Base-by-base conservation (phyloP, 2,329 filamentous ascomycete species). In the Penicillium sp. region DNA sequence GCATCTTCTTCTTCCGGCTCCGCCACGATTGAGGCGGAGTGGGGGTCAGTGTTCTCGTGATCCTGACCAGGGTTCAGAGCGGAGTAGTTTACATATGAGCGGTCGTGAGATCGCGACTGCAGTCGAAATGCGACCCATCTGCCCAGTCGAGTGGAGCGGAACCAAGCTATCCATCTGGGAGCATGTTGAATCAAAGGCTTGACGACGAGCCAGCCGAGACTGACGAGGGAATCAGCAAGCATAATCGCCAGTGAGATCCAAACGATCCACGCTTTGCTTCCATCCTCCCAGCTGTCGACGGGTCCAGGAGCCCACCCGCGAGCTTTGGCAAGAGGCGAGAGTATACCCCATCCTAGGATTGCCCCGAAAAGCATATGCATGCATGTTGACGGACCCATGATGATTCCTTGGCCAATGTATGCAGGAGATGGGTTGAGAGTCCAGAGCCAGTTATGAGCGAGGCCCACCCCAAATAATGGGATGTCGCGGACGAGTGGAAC, bases 261-360 rank as follows among this genome's bases (percentile, higher is more conserved):
- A 0, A 99, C 91, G 59, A 99, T 98, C 95, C 95, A 99, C 39
- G 93, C 95, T 77, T 98, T 97, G 72, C 92, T 96, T 10, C 95
- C 95, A 16, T 83, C 86, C 58, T 93, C 90, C 95, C 95, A 99
- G 72, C 96, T 90, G 54, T 86, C 83, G 1, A 97, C 91, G 1
- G 87, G 83, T 0, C 93, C 95, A 3, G 92, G 90, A 10, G 95
- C 95, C 95, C 95, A 99, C 3, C 90, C 92, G 65, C 84, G 86
- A 55, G 81, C 78, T 73, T 96, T 97, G 4, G 95, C 93, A 8
- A 98, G 75, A 1, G 95, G 95, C 3, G 93, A 97, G 1, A 99
- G 81, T 6, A 98, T 73, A 0, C 87, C 95, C 95, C 95, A 99
- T 26, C 95, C 95, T 10, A 97, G 69, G 16, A 96, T 73, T 3